Conservation (phyloP, 108 stramenopile genomes). For the Thalassiosira profunda region DNA sequence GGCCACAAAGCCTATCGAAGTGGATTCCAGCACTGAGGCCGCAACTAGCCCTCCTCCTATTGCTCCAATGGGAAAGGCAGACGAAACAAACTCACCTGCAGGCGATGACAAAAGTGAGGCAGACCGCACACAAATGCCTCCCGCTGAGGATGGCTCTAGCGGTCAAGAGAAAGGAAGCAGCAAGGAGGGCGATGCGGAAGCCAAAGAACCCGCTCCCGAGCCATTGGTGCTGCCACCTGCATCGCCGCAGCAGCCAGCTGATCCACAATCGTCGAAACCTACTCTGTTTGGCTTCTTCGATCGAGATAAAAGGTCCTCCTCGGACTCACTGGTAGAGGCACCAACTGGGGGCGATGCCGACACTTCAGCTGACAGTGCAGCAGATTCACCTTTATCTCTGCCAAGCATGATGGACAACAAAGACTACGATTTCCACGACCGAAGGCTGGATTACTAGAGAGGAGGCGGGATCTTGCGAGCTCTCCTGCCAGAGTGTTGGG, state of each 20-base stretch:
- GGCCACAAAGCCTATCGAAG: not conserved
- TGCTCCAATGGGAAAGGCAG: too few species aligned
- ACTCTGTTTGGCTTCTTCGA: conserved; percentile 17
- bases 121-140: not conserved
- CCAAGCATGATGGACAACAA: conserved; percentile 40
- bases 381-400: too few species aligned
- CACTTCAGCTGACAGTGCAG: conserved; percentile 16
- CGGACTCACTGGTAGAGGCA: not conserved
- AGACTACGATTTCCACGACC: conserved; percentile 42
- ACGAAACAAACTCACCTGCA: not conserved
- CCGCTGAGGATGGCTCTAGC: not conserved
- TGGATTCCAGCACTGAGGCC: not conserved
- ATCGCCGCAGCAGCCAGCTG: not conserved
- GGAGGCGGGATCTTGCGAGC: too few species aligned
- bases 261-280: not conserved
- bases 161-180: not conserved
- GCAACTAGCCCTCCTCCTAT: too few species aligned
- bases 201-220: not conserved
- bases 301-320: not conserved
- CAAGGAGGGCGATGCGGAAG: not conserved
- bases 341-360: not conserved
- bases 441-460: conserved; percentile 45
- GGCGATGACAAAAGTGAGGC: not conserved
- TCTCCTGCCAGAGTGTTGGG: too few species aligned
- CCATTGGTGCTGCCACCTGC: conserved; percentile 17